These are phyloP conservation scores for Phellinidium pouzarii DNA, from an alignment of 1,284 basidiomycete genomes.

Conservation along the genomic window DNA sequence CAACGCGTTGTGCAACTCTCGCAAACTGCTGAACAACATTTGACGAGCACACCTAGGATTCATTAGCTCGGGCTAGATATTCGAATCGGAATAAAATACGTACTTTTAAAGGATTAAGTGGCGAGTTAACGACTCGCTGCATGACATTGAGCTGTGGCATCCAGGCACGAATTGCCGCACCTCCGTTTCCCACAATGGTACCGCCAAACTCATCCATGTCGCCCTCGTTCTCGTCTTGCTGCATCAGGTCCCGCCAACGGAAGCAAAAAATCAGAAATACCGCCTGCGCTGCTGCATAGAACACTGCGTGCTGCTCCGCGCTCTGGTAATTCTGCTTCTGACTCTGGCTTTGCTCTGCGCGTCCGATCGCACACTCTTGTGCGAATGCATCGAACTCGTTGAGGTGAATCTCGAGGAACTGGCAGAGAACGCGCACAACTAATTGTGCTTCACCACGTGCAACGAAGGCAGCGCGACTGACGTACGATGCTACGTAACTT, in stretches of 20 bases:
- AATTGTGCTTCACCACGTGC: conserved; percentile 69
- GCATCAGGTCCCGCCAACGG: conserved; percentile 85
- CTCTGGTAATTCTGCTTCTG: conserved; percentile 29
- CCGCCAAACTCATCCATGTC: conserved; percentile 39
- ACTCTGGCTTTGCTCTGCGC: not conserved
- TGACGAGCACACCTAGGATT: conserved; percentile 70
- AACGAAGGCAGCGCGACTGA: conserved; percentile 87
- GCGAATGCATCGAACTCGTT: conserved; percentile 58
- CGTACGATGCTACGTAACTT: conserved; percentile 88
- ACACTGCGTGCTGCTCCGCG: conserved; percentile 61
- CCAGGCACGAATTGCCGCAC: conserved; percentile 58
- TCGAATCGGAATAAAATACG: conserved; percentile 21
- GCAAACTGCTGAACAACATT: conserved; percentile 94
- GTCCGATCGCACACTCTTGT: conserved; percentile 26
- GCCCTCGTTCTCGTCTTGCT: conserved; percentile 42
- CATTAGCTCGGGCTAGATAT: not conserved
- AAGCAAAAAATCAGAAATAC: conserved; percentile 98
- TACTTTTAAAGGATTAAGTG: conserved; percentile 89
- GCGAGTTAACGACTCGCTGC: conserved; percentile 75
- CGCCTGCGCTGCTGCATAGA: conserved; percentile 92
- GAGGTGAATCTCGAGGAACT: conserved; percentile 73
- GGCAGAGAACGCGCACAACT: conserved; percentile 79
- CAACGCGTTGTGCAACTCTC: conserved; percentile 84
- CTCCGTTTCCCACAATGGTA: conserved; percentile 23
- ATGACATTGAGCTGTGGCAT: conserved; percentile 76